phyloP scores from a whole-genome alignment of 768 basidiomycete species.

The Russula abietina region DNA sequence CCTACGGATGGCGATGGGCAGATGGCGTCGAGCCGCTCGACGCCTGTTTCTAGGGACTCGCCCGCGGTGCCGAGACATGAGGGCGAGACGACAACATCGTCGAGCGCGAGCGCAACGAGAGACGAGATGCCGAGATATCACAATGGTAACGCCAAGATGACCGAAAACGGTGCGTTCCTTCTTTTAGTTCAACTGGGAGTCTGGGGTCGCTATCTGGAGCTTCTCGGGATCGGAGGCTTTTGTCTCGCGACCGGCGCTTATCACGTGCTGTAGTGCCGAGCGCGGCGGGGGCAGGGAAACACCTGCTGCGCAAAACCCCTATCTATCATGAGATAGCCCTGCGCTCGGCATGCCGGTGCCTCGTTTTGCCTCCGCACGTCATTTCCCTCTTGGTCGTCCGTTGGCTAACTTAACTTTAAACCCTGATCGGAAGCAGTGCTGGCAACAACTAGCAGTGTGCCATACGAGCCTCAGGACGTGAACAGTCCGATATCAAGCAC shows the following conservation, averaged over 20 bases:
- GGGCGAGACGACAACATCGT: slow-evolving; percentile 1
- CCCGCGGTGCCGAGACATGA: slow-evolving; percentile 2
- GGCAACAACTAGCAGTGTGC: neutral
- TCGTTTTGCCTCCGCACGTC: slow-evolving; percentile 19
- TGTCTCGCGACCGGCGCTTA: slow-evolving; percentile 10
- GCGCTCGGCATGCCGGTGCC: neutral
- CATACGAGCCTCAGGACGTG: slow-evolving; percentile 1
- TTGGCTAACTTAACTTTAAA: slow-evolving; percentile 21
- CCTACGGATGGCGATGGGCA: neutral
- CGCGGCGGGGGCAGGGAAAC: neutral
- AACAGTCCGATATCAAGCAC: slow-evolving; percentile 18
- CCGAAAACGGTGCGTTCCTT: slow-evolving; percentile 18
- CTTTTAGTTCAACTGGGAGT: slow-evolving; percentile 8
- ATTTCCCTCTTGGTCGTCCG: slow-evolving; percentile 1
- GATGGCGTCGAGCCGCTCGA: slow-evolving; percentile 8
- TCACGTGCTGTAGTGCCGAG: slow-evolving; percentile 16
- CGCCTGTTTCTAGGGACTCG: slow-evolving; percentile 14
- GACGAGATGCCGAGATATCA: slow-evolving; percentile 19
- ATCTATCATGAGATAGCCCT: slow-evolving; percentile 4
- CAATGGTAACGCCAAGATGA: neutral
- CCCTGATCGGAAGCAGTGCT: slow-evolving; percentile 22
- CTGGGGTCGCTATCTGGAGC: slow-evolving; percentile 7
- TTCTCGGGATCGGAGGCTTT: slow-evolving; percentile 16
- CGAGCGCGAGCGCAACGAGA: neutral
- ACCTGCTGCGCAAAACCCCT: slow-evolving; percentile 9